Evolutionary conservation across 352 stramenopile genomes (phyloP).

Genomic region (Aphanomyces euteiches): DNA sequence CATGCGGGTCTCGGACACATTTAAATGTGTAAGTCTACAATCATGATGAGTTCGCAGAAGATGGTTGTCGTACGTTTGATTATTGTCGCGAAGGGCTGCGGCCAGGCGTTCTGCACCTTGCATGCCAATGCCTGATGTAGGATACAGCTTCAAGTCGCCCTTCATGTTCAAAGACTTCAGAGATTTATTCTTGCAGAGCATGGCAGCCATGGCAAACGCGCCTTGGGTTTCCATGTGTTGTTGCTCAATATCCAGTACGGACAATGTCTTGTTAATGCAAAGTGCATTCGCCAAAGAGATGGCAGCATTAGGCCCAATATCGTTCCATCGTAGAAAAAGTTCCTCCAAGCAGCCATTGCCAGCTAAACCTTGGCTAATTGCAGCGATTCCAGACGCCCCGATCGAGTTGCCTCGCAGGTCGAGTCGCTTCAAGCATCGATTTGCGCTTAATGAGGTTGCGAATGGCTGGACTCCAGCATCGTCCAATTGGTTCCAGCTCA

Average conservation of each 20-base stretch:
- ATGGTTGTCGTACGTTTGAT: slow-evolving; percentile 34
- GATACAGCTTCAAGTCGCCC: slow-evolving; percentile 51
- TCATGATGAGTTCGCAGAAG: slow-evolving; percentile 11
- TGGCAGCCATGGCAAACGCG: slow-evolving; percentile 53
- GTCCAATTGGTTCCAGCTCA: slow-evolving; percentile 73
- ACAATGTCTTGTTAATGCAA: slow-evolving; percentile 53
- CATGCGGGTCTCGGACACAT: slow-evolving; percentile 63
- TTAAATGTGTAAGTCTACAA: slow-evolving; percentile 40
- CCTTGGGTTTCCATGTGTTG: slow-evolving; percentile 60
- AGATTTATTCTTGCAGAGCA: slow-evolving; percentile 52
- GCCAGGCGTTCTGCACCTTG: slow-evolving; percentile 50
- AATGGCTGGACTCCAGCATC: slow-evolving; percentile 54
- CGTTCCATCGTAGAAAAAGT: slow-evolving; percentile 73
- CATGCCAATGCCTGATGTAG: slow-evolving; percentile 51
- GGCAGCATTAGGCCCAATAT: slow-evolving; percentile 49
- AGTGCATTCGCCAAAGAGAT: slow-evolving; percentile 54
- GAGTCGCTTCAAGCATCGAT: slow-evolving; percentile 48
- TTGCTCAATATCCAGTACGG: slow-evolving; percentile 65
- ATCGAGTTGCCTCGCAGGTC: slow-evolving; percentile 71
- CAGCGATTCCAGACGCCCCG: slow-evolving; percentile 44
- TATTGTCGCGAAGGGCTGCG: slow-evolving; percentile 42
- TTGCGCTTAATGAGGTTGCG: slow-evolving; percentile 43
- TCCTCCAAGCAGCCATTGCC: slow-evolving; percentile 57
- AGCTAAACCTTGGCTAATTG: slow-evolving; percentile 50
- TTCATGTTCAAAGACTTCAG: slow-evolving; percentile 63